Evolutionary conservation across 2,329 filamentous ascomycete genomes (phyloP), one percentile per base, ranked within the genome.

Genomic region (Pseudomassariella vexata): DNA sequence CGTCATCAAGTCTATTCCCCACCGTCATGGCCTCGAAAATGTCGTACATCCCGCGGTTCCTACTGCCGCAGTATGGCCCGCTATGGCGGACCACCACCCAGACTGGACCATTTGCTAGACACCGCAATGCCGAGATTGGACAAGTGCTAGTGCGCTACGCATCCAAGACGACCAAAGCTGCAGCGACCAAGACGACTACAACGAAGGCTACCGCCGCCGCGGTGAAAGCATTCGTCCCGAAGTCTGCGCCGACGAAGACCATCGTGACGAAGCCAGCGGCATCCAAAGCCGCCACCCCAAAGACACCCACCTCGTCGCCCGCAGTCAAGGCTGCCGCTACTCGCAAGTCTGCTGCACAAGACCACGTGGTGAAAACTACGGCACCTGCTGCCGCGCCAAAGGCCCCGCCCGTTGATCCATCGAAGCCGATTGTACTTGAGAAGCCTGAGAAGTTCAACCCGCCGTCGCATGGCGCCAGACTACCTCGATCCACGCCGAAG

Each of bases 401-500:
- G 14, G 37, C 38, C 16, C 24, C 36, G 4, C 30, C 36, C 9
- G 39, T 27, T 30, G 42, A 49, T 41, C 46, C 46, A 36, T 62
- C 59, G 41, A 83, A 82, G 50, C 74, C 76, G 21, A 71, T 80
- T 40, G 73, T 87, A 5, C 79, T 98, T 43, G 85, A 85, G 48
- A 87, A 95, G 60, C 90, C 90, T 16, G 74, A 84, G 50, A 84
- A 82, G 56, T 96, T 95, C 70, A 85, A 85, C 28, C 90, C 92
- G 3, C 92, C 92, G 0, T 96, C 90, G 0, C 92, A 96, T 57
- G 82, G 84, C 9, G 67, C 83, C 15, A 71, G 83, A 6, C 71
- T 87, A 19, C 67, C 73, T 59, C 58, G 32, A 15, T 51, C 52
- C 17, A 56, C 65, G 6, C 79, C 81, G 19, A 70, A 72, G 47